phyloP scores from a whole-genome alignment of 2,329 filamentous ascomycete genomes.

The Fusarium protoensiforme region DNA sequence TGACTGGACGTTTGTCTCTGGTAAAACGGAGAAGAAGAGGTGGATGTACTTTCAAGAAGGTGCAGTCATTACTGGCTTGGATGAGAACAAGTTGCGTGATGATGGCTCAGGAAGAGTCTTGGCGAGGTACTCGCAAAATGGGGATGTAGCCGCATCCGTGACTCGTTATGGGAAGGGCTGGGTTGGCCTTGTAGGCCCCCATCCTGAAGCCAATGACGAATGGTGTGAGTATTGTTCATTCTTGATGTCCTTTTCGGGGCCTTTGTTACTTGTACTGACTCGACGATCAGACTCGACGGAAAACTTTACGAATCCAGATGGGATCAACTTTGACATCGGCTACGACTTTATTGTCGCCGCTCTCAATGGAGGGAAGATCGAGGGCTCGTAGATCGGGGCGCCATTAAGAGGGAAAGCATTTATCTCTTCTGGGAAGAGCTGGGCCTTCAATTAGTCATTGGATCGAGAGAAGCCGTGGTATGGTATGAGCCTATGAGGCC shows the following conservation, averaged over 20 bases:
- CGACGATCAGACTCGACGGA: background rate
- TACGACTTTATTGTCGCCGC: slow-evolving; percentile 36
- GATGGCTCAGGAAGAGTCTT: slow-evolving; percentile 16
- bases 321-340: slow-evolving; percentile 35
- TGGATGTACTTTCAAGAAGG: slow-evolving; percentile 45
- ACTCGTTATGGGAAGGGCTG: slow-evolving; percentile 36
- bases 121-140: slow-evolving; percentile 35
- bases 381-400: no score
- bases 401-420: background rate
- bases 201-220: slow-evolving; percentile 37
- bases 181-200: slow-evolving; percentile 40
- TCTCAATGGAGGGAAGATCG: background rate
- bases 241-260: background rate
- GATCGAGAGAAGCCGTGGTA: background rate
- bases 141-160: slow-evolving; percentile 38
- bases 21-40: slow-evolving; percentile 16
- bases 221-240: slow-evolving; percentile 37
- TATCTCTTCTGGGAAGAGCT: background rate
- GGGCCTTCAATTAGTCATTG: background rate
- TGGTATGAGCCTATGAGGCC: background rate
- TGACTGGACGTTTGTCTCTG: slow-evolving; percentile 38
- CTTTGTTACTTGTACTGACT: background rate
- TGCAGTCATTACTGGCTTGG: slow-evolving; percentile 29
- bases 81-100: background rate
- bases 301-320: slow-evolving; percentile 34